Base-by-base conservation (phyloP, 1,284 basidiomycete species). In the Dichomitus squalens region DNA sequence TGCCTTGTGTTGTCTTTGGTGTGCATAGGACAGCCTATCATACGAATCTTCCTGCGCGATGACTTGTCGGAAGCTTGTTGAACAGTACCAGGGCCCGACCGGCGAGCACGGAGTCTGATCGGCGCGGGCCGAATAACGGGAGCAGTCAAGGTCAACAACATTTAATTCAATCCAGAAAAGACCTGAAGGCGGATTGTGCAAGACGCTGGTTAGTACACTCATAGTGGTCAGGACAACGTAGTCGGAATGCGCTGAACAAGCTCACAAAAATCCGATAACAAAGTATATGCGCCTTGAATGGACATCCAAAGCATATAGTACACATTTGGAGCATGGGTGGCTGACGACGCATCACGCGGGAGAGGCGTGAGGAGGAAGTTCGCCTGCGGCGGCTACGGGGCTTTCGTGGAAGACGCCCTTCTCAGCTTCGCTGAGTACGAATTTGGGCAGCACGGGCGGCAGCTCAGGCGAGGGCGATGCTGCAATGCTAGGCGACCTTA, bases 401-500 rank as follows among this genome's bases (percentile, higher is more conserved):
- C 62, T 64, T n/a, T 64, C 62, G 51, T 60, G 59, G 40, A 64
- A 27, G 33, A 57, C 44, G 52, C 52, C 50, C 48, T 50, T 61
- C 51, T 59, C 62, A 18, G 53, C 52, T 23, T 60, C 59, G 55
- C 55, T 61, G 53, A 64, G 50, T 7, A 64, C 33, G 49, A 63
- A 54, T 51, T 49, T 49, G 53, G 63, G 51, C 25, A 67, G 27
- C 46, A 52, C 48, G 40, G 52, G 29, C 21, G 61, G 43, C 46
- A 64, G 31, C 46, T 64, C 62, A 21, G 60, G 59, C 16, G 65
- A 62, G 1, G 68, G 62, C 27, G 65, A 67, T 11, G 59, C 61
- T n/a, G 59, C 63, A n/a, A 58, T 63, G 38, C 63, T 65, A 40
- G 65, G 65, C 4, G 66, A 64, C 3, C 61, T 58, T 2, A 57